Conservation (phyloP, 1,284 basidiomycete species). For the Ustilago xerochloae region DNA sequence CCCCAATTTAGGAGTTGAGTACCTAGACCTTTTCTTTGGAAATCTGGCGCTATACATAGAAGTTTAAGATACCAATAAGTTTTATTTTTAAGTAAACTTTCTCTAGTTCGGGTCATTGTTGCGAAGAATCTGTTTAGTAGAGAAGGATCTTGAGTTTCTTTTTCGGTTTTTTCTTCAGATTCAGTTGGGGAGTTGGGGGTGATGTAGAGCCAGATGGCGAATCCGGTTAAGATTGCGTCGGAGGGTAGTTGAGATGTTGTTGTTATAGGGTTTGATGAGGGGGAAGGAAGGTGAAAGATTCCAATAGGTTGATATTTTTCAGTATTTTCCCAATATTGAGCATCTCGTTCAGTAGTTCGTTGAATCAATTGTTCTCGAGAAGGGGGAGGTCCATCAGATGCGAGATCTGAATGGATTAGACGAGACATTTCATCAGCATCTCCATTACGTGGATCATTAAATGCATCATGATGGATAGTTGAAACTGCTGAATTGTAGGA, state of each 20-base stretch:
- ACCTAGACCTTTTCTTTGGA: constrained; percentile 25
- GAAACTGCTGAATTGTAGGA: neutral
- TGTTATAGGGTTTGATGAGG: no score
- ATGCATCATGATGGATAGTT: neutral
- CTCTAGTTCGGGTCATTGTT: constrained; percentile 14
- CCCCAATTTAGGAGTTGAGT: constrained; percentile 12
- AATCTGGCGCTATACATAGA: constrained; percentile 12
- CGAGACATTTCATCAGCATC: neutral
- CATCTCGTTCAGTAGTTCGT: neutral
- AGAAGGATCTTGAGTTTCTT: neutral
- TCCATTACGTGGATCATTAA: neutral
- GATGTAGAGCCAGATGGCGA: constrained; percentile 10
- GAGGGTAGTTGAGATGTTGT: no score
- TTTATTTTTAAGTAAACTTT: constrained; percentile 5
- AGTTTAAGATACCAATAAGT: constrained; percentile 31
- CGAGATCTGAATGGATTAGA: neutral
- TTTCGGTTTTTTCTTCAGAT: neutral
- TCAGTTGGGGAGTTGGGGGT: neutral
- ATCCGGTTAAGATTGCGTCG: neutral
- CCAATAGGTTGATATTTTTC: neutral
- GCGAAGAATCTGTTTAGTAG: constrained; percentile 23
- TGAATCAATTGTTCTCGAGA: neutral
- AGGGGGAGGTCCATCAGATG: neutral
- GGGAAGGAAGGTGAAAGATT: neutral
- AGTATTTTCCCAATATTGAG: neutral